Percentiles rank a stretch among this genome's conserved stretches.
These are phyloP conservation scores for Gyromitra esculenta DNA, from an alignment of 2,329 filamentous ascomycete species.

Conservation along the genomic window DNA sequence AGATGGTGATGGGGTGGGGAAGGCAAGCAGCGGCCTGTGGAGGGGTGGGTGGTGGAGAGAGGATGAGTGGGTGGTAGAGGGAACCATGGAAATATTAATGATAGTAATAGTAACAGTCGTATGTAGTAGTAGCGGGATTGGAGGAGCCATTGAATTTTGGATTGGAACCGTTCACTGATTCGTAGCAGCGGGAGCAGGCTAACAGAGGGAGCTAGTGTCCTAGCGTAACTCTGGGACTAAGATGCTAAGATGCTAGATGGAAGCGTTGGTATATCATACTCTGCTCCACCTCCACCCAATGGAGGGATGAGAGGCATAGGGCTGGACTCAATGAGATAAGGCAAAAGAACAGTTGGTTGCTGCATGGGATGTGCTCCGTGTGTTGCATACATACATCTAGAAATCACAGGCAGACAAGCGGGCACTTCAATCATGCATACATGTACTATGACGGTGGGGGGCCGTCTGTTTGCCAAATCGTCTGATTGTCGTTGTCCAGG, in stretches of 20 bases:
- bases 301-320: constrained; percentile 16
- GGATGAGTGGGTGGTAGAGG: constrained; percentile 16
- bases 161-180: constrained; percentile 2
- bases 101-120: neutral
- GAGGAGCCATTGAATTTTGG: constrained; percentile 17
- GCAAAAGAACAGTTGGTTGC: constrained; percentile 5
- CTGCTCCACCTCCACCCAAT: neutral
- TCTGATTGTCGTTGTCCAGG: constrained; percentile 14
- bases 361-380: constrained; percentile 1
- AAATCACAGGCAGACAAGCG: constrained; percentile 4
- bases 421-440: neutral
- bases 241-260: neutral
- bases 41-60: neutral
- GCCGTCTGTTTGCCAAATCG: constrained; percentile 12
- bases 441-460: neutral
- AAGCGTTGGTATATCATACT: neutral
- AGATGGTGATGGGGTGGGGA: neutral
- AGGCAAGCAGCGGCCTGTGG: constrained; percentile 18
- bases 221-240: neutral
- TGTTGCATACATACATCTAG: constrained; percentile 1
- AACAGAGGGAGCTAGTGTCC: constrained; percentile 33
- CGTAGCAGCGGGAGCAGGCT: neutral
- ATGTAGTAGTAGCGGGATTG: neutral
- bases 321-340: constrained; percentile 32
- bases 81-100: neutral